Evolutionary conservation across 1,284 basidiomycete genomes (phyloP).

Genomic region (Fomitopsis schrenkii): DNA sequence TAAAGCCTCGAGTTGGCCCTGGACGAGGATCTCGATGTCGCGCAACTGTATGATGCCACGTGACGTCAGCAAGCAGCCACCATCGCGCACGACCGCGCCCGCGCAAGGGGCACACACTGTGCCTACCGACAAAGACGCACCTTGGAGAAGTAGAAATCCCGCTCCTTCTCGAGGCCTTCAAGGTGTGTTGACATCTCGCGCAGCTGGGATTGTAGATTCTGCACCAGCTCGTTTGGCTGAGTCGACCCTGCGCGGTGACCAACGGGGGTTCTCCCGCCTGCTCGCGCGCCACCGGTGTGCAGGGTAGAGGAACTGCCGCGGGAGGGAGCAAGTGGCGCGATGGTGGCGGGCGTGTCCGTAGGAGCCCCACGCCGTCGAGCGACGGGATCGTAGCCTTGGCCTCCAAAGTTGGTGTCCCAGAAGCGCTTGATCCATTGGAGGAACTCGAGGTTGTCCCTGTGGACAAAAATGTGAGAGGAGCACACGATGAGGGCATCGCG

Average conservation of each 20-base stretch:
- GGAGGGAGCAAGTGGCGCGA: constrained; percentile 53
- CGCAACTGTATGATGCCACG: constrained; percentile 57
- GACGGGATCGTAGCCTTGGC: constrained; percentile 86
- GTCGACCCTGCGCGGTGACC: constrained; percentile 61
- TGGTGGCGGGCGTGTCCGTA: constrained; percentile 71
- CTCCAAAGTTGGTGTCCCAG: constrained; percentile 92
- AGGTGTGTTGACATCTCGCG: constrained; percentile 81
- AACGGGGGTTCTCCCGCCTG: constrained; percentile 68
- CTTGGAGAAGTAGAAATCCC: constrained; percentile 99
- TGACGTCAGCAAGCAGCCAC: neutral
- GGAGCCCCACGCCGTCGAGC: constrained; percentile 76
- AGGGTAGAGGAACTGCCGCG: constrained; percentile 34
- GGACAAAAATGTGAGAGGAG: constrained; percentile 1
- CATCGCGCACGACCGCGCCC: neutral
- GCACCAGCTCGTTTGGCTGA: constrained; percentile 56
- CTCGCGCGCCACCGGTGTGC: constrained; percentile 34
- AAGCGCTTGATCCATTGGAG: constrained; percentile 96
- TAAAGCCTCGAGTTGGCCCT: constrained; percentile 63
- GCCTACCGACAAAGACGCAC: constrained; percentile 38
- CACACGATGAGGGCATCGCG: constrained; percentile 1
- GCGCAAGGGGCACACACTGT: neutral
- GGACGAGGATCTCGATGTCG: constrained; percentile 93
- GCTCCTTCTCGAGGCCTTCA: constrained; percentile 90
- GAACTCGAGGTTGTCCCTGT: constrained; percentile 96
- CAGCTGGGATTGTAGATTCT: constrained; percentile 72